Conservation (phyloP, 2,329 filamentous ascomycete species). For the Fusarium pseudoanthophilum region DNA sequence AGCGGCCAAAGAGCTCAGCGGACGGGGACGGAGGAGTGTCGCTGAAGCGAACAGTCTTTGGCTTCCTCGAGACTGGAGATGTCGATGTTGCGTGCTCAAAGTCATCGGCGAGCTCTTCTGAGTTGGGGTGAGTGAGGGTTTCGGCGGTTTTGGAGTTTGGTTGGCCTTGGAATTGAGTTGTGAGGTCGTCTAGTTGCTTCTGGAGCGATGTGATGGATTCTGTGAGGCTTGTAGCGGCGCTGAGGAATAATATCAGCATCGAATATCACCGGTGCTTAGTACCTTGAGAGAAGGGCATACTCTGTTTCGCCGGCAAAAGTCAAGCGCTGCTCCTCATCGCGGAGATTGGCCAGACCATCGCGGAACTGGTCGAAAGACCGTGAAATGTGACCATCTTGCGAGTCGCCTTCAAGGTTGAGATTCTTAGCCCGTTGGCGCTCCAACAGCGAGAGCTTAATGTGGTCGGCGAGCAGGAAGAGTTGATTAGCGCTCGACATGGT, state of each 20-base stretch:
- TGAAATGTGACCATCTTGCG: constrained; percentile 89
- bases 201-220: constrained; percentile 76
- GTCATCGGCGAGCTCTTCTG: constrained; percentile 69
- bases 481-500: constrained; percentile 70
- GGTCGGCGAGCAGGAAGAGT: constrained; percentile 92
- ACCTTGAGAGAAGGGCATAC: constrained; percentile 54
- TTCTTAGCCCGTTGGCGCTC: constrained; percentile 89
- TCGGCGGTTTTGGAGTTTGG: constrained; percentile 60
- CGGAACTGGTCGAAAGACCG: constrained; percentile 88
- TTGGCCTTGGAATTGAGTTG: constrained; percentile 81
- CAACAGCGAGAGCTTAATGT: constrained; percentile 94
- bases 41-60: constrained; percentile 88
- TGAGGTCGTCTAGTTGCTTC: constrained; percentile 80
- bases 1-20: constrained; percentile 64
- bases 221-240: constrained; percentile 61
- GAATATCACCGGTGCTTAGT: background rate
- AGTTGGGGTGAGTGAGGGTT: constrained; percentile 70
- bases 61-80: constrained; percentile 46
- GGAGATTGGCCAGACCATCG: constrained; percentile 78
- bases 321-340: constrained; percentile 71
- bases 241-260: constrained; percentile 33
- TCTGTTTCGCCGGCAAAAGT: constrained; percentile 71
- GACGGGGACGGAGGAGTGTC: constrained; percentile 64
- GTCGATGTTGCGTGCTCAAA: constrained; percentile 71
- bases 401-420: constrained; percentile 79